phyloP scores from a whole-genome alignment of 2,329 filamentous ascomycete genomes.

The Nannizziopsis barbatae region DNA sequence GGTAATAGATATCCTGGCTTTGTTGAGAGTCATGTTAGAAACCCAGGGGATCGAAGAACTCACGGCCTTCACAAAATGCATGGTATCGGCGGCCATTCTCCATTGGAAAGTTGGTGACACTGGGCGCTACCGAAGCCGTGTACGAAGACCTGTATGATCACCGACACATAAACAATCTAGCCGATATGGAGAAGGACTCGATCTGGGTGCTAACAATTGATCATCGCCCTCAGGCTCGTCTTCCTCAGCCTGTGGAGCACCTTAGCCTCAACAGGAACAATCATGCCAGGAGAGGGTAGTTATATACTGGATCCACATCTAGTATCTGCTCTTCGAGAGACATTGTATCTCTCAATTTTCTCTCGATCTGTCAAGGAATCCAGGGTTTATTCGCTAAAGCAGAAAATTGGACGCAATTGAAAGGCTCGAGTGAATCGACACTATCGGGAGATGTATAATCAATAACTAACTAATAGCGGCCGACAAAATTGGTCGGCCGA shows the following conservation, averaged over 20 bases:
- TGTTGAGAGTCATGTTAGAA: background rate
- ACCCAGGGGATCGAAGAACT: background rate
- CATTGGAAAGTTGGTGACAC: constrained; percentile 21
- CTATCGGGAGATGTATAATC: too few species aligned
- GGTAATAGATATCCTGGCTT: constrained; percentile 13
- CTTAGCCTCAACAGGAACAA: background rate
- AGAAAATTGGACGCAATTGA: too few species aligned
- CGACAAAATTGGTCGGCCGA: too few species aligned
- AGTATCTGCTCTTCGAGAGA: background rate
- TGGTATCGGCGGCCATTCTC: constrained; percentile 22
- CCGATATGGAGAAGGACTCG: background rate
- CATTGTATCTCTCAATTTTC: too few species aligned
- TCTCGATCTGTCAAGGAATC: too few species aligned
- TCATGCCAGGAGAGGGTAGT: background rate
- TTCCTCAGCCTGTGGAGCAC: background rate
- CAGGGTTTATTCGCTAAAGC: too few species aligned
- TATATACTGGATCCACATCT: constrained; percentile 6
- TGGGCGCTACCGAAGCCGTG: constrained; percentile 11
- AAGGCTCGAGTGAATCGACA: too few species aligned
- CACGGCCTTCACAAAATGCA: constrained; percentile 17
- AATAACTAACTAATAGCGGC: too few species aligned
- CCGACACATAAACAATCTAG: background rate
- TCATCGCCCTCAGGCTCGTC: constrained; percentile 5
- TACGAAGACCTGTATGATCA: constrained; percentile 8
- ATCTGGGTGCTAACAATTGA: constrained; percentile 4